A percentile compares a stretch with the other conserved stretches of the same genome.
These are phyloP conservation scores for Boletus rex-veris DNA, from an alignment of 768 basidiomycete genomes.

Conservation along the genomic window DNA sequence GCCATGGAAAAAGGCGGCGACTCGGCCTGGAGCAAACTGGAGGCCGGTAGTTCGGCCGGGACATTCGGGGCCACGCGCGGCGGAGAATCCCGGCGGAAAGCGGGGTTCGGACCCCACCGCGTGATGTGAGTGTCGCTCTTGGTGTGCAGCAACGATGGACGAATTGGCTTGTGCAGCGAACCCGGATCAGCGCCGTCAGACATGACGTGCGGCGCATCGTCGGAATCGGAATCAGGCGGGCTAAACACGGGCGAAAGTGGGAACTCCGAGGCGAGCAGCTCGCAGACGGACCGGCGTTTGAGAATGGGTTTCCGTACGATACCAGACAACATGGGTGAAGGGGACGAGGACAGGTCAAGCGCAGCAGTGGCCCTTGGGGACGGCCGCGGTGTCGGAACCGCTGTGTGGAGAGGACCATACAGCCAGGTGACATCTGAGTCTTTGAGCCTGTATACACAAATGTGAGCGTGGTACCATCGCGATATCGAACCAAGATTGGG, in stretches of 20 bases:
- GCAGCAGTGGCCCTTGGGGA: conserved; percentile 36
- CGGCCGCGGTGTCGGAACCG: conserved; percentile 61
- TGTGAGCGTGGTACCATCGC: conserved; percentile 8
- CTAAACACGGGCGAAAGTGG: conserved; percentile 62
- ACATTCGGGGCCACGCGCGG: conserved; percentile 45
- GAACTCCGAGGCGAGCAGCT: conserved; percentile 78
- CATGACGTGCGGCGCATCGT: conserved; percentile 20
- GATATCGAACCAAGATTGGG: no score
- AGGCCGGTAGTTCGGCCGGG: conserved; percentile 5
- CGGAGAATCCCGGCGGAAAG: conserved; percentile 63
- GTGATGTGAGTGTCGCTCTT: conserved; percentile 87
- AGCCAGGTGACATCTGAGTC: conserved; percentile 99
- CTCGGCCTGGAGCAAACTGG: conserved; percentile 17
- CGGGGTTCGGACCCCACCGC: conserved; percentile 45
- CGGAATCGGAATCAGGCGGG: conserved; percentile 54
- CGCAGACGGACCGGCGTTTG: conserved; percentile 89
- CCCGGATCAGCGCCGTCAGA: conserved; percentile 22
- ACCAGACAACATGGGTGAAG: conserved; percentile 21
- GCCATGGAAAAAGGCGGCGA: conserved; percentile 12
- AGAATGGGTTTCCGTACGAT: conserved; percentile 79
- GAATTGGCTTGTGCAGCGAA: not conserved
- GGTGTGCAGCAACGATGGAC: conserved; percentile 72
- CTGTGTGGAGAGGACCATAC: conserved; percentile 94
- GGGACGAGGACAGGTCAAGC: conserved; percentile 36
- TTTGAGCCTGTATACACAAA: conserved; percentile 73